Evolutionary conservation across 2,329 filamentous ascomycete species (phyloP).

Genomic region (Alternaria ethzedia): DNA sequence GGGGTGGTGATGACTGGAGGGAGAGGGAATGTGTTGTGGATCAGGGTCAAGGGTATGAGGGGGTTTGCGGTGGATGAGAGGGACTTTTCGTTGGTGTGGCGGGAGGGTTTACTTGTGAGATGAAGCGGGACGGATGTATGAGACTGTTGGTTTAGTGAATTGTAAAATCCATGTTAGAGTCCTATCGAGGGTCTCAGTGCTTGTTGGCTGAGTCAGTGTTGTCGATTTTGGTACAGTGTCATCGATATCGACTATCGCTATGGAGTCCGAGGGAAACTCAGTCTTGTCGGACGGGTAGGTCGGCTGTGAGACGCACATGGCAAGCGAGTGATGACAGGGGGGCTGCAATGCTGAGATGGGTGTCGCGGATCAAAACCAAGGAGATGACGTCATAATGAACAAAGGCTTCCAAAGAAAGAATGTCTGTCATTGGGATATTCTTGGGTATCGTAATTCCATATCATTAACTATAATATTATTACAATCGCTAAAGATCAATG

Average conservation of each 20-base stretch:
- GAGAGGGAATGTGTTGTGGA: accelerated
- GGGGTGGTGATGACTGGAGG: not conserved
- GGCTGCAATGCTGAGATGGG: not conserved
- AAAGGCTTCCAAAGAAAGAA: not conserved
- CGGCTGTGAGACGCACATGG: not conserved
- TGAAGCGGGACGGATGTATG: not conserved
- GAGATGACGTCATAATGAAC: not conserved
- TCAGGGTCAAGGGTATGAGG: not conserved
- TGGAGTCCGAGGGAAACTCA: too few species aligned
- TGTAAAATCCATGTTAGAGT: too few species aligned
- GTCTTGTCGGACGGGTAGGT: not conserved
- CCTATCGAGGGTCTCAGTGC: too few species aligned
- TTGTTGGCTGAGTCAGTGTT: not conserved
- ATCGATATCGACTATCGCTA: too few species aligned
- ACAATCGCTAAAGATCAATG: conserved; percentile 11
- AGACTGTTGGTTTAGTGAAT: too few species aligned
- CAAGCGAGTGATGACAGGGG: not conserved
- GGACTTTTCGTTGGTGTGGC: accelerated
- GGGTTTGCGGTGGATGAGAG: not conserved
- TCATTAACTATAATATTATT: conserved; percentile 12
- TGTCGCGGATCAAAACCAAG: not conserved
- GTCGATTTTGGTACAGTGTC: not conserved
- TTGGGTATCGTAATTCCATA: not conserved
- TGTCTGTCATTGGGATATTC: not conserved
- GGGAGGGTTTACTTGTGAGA: not conserved